phyloP scores from a whole-genome alignment of 306 rosid species.

The Astragalus membranaceus region DNA sequence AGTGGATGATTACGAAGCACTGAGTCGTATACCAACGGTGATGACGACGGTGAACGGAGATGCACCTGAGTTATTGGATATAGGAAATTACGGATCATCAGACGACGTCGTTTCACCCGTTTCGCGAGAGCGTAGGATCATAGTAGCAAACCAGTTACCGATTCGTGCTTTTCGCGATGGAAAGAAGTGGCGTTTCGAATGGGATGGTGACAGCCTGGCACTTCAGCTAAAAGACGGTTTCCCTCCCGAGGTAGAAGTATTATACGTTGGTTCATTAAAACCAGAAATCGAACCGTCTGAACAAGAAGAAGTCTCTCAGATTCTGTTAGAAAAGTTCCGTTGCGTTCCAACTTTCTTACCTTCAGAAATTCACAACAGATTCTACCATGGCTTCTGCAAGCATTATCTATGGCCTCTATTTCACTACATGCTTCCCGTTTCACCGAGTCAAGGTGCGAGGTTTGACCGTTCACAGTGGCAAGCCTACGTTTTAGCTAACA shows the following conservation, averaged over 20 bases:
- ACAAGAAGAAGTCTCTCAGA: slow-evolving; percentile 46
- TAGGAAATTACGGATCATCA: background rate
- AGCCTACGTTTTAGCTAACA: slow-evolving; percentile 58
- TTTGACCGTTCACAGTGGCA: slow-evolving; percentile 50
- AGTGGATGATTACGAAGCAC: slow-evolving; percentile 36
- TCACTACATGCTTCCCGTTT: slow-evolving; percentile 73
- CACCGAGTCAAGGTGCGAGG: slow-evolving; percentile 41
- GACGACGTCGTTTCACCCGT: slow-evolving; percentile 15
- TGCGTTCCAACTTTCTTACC: slow-evolving; percentile 64
- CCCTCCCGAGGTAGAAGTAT: slow-evolving; percentile 36
- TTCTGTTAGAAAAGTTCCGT: slow-evolving; percentile 35
- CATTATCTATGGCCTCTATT: slow-evolving; percentile 81
- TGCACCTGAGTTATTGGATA: background rate
- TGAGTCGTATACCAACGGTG: slow-evolving; percentile 20
- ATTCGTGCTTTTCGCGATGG: slow-evolving; percentile 29
- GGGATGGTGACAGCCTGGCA: slow-evolving; percentile 42
- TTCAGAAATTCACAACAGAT: slow-evolving; percentile 17
- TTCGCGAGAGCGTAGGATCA: slow-evolving; percentile 34
- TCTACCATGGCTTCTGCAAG: slow-evolving; percentile 73
- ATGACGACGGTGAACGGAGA: slow-evolving; percentile 11
- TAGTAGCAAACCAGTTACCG: slow-evolving; percentile 65
- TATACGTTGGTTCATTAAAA: slow-evolving; percentile 55
- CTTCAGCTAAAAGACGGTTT: slow-evolving; percentile 62
- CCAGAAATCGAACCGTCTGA: slow-evolving; percentile 37
- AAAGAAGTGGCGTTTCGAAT: slow-evolving; percentile 42